A percentile compares a stretch with the other conserved stretches of the same genome.
Conservation (phyloP, 148 eudicot species). For the Chenopodium suecicum region DNA sequence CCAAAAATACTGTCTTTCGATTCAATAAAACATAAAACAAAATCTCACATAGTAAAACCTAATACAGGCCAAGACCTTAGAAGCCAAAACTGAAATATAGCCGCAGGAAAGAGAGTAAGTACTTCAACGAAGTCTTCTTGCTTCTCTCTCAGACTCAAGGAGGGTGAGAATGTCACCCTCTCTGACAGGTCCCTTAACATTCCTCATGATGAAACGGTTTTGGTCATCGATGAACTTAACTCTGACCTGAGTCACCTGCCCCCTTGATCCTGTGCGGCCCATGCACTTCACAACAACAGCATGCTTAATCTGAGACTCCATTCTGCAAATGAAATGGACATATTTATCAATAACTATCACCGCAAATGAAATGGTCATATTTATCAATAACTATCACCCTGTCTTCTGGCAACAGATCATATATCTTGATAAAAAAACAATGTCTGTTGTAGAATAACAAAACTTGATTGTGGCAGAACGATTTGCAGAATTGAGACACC, state of each 20-base stretch:
- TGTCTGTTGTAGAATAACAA: no score
- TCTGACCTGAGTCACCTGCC: slow-evolving; percentile 28
- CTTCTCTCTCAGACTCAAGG: slow-evolving; percentile 30
- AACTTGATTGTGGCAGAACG: no score
- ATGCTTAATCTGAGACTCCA: slow-evolving; percentile 27
- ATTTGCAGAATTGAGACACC: no score
- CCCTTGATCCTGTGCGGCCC: slow-evolving; percentile 30
- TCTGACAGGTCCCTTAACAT: slow-evolving; percentile 29
- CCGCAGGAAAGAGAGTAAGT: background rate
- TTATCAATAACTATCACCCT: no score
- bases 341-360: background rate
- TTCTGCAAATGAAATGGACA: background rate
- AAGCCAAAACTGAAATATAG: slow-evolving; percentile 7
- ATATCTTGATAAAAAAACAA: no score
- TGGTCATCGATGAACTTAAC: slow-evolving; percentile 24
- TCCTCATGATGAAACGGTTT: slow-evolving; percentile 30
- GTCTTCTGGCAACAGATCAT: no score
- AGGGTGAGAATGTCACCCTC: slow-evolving; percentile 29
- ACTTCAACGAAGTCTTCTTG: slow-evolving; percentile 28
- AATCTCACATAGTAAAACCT: background rate
- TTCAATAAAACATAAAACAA: background rate
- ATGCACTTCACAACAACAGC: slow-evolving; percentile 24
- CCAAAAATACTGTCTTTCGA: background rate
- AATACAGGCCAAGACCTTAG: background rate
- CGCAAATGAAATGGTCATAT: no score